Base-by-base conservation (phyloP, 106 monocot genomes). In the Dioscorea dumetorum region DNA sequence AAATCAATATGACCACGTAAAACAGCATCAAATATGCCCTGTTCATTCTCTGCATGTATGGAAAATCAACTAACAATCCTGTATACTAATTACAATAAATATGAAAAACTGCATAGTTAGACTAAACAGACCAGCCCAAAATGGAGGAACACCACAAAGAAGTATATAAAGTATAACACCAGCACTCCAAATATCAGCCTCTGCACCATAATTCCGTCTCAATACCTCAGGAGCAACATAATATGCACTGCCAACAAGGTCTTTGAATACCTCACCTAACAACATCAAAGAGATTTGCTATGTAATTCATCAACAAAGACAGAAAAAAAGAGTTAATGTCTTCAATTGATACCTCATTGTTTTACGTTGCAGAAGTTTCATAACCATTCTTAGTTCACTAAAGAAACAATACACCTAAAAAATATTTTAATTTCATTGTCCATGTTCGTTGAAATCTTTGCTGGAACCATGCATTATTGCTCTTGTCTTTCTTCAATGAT, bases 221-320 rank as follows among this genome's bases (percentile, higher is more conserved):
- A 95, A 83, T 61, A 95, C 95, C 76, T 95, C 95, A 24, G 95
- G 95, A 58, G 95, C 95, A 56, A 95, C 95, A 73, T 95, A 95
- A 62, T 95, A 95, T 67, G 95, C 91, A 71, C 95, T 95, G 3
- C 79, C 79, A 32, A 79, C 79, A 12, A 79, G 64, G 34, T 79
- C 79, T 63, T 22, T 69, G 31, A 79, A 74, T 50, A 50, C 50
- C n/a, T 79, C 64, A 50, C 74, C 79, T 79, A 49, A 59, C 61
- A 6, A 15, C 32, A 22, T 15, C 5, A 56, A n/a, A 41, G 41
- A 41, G 41, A 41, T 41, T 41, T 6, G 5, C 6, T 41, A 8
- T 41, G 41, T 41, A 3, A 41, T 6, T 41, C 41, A 41, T 28
- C 28, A 6, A 41, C 41, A 41, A 2, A 41, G 0, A 41, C 6